Conservation (phyloP, 441 rosid genomes). For the Aleurites moluccanus region DNA sequence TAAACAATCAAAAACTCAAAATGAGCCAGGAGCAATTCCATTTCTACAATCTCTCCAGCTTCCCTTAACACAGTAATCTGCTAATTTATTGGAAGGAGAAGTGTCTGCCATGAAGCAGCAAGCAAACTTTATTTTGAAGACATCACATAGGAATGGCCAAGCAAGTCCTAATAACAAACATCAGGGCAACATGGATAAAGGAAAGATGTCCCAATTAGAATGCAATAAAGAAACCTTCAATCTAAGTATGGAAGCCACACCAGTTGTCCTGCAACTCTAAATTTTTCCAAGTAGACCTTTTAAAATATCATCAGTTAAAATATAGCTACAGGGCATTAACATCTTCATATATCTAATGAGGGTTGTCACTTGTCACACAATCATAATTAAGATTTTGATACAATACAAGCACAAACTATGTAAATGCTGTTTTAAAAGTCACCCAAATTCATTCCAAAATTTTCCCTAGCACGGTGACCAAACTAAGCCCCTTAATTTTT, state of each 20-base stretch:
- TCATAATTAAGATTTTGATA: neutral
- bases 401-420: neutral
- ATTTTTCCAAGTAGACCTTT: neutral
- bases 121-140: neutral
- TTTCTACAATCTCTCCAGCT: neutral
- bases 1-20: neutral
- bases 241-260: neutral
- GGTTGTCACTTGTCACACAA: neutral
- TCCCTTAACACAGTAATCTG: neutral
- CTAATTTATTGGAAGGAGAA: neutral
- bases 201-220: neutral
- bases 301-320: neutral
- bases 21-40: conserved; percentile 7
- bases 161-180: neutral
- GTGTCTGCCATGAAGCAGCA: neutral
- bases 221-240: conserved; percentile 5
- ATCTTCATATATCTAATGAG: neutral
- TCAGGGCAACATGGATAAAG: neutral
- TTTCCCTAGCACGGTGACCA: neutral
- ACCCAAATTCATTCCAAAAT: neutral
- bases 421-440: neutral
- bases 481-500: neutral
- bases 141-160: neutral
- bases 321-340: neutral
- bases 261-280: neutral